Evolutionary conservation across 179 eudicot genomes (phyloP).

Genomic region (Dionaea muscipula): DNA sequence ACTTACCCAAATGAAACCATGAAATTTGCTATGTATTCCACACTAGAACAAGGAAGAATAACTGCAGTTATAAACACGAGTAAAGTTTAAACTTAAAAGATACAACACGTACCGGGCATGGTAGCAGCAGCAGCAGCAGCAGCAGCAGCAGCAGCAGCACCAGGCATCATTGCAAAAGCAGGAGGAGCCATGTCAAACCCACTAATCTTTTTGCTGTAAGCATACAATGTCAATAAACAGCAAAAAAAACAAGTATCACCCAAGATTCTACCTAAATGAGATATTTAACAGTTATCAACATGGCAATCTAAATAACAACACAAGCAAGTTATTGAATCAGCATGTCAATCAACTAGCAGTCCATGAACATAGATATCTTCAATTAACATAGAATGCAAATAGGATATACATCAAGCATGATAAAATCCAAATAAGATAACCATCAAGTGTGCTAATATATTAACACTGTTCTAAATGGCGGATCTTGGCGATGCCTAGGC

Average conservation of each 20-base stretch:
- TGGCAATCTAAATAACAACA: too few relatives aligned
- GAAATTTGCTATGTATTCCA: slow-evolving; percentile 65
- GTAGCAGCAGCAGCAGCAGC: slow-evolving; percentile 16
- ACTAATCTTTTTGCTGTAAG: slow-evolving; percentile 83
- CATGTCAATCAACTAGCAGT: too few relatives aligned
- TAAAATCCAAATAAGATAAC: too few relatives aligned
- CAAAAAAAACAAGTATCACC: slow-evolving; percentile 86
- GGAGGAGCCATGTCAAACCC: slow-evolving; percentile 99
- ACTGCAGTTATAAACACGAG: slow-evolving; percentile 36
- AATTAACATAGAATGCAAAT: too few relatives aligned
- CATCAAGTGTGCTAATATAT: too few relatives aligned
- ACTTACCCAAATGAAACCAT: slow-evolving; percentile 86
- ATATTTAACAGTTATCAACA: too few relatives aligned
- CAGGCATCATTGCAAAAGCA: slow-evolving; percentile 58
- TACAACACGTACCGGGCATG: slow-evolving; percentile 40
- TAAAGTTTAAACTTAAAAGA: slow-evolving; percentile 13
- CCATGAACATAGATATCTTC: too few relatives aligned
- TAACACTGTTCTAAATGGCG: too few relatives aligned
- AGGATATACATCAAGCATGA: too few relatives aligned
- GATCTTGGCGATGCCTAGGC: too few relatives aligned
- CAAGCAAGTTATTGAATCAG: too few relatives aligned
- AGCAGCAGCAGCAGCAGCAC: slow-evolving; percentile 55
- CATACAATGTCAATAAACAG: slow-evolving; percentile 23
- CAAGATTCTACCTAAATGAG: slow-evolving; percentile 74
- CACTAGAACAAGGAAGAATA: slow-evolving; percentile 54